A percentile compares a stretch with the other conserved stretches of the same genome.
Evolutionary conservation across 1,284 basidiomycete genomes (phyloP).

Genomic region (Ustilago lituana): DNA sequence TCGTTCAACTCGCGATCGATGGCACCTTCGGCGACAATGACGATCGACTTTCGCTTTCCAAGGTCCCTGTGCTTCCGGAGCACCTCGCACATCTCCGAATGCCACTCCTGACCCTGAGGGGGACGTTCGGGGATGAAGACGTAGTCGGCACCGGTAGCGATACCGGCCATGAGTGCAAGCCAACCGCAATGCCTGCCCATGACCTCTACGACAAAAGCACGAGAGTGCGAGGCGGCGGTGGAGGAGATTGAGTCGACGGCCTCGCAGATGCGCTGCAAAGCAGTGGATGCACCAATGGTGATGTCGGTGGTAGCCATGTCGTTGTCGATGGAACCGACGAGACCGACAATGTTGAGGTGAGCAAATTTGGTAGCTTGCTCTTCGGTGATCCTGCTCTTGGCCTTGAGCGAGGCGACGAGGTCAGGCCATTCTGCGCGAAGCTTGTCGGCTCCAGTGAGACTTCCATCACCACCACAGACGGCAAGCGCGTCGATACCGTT

Average conservation of each 20-base stretch:
- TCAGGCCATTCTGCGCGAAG: slow-evolving; percentile 93
- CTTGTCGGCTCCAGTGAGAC: slow-evolving; percentile 92
- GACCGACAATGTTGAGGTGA: slow-evolving; percentile 93
- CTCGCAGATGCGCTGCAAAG: slow-evolving; percentile 95
- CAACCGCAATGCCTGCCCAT: slow-evolving; percentile 99
- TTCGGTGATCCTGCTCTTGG: slow-evolving; percentile 77
- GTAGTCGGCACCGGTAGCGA: slow-evolving; percentile 94
- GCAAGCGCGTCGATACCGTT: slow-evolving; percentile 96
- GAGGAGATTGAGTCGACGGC: slow-evolving; percentile 98
- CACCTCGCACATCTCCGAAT: slow-evolving; percentile 88
- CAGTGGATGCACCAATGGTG: slow-evolving; percentile 95
- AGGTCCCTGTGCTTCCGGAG: slow-evolving; percentile 87
- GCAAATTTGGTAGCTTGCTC: slow-evolving; percentile 78
- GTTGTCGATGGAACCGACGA: slow-evolving; percentile 98
- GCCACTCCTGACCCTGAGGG: slow-evolving; percentile 82
- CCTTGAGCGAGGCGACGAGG: slow-evolving; percentile 77
- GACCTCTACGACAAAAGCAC: slow-evolving; percentile 97
- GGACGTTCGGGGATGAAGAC: slow-evolving; percentile 96
- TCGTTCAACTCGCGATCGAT: slow-evolving; percentile 86
- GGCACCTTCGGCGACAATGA: slow-evolving; percentile 96
- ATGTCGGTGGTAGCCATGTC: slow-evolving; percentile 98
- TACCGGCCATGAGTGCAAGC: slow-evolving; percentile 91
- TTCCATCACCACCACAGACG: slow-evolving; percentile 96
- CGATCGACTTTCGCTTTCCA: slow-evolving; percentile 97
- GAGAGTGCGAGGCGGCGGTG: slow-evolving; percentile 92